Percentiles rank a stretch among this genome's conserved stretches.
These are phyloP conservation scores for Coemansia sp. DNA, from an alignment of 192 early-diverging fungal species.

Conservation along the genomic window DNA sequence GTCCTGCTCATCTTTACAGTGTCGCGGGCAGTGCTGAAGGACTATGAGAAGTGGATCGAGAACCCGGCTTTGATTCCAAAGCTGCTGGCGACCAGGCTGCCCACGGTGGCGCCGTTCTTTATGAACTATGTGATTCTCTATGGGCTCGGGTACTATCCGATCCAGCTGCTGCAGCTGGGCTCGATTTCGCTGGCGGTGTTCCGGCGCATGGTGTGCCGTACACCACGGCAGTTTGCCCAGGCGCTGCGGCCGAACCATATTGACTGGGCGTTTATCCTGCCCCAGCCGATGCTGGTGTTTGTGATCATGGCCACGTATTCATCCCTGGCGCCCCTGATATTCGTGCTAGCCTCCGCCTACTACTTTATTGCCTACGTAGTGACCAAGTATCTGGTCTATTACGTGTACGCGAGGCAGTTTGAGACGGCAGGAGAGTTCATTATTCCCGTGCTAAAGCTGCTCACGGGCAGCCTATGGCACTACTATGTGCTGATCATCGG, in stretches of 20 bases:
- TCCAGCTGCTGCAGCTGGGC: constrained; percentile 63
- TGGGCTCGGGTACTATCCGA: constrained; percentile 59
- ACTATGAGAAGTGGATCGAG: constrained; percentile 62
- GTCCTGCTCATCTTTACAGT: constrained; percentile 68
- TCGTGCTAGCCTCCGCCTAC: constrained; percentile 64
- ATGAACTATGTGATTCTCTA: constrained; percentile 70
- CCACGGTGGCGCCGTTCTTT: constrained; percentile 71
- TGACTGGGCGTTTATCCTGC: constrained; percentile 62
- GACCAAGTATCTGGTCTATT: constrained; percentile 70
- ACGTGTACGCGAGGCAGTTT: constrained; percentile 69
- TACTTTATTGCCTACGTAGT: constrained; percentile 59
- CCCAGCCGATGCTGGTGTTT: constrained; percentile 65
- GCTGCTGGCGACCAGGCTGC: constrained; percentile 61
- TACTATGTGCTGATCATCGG: constrained; percentile 47
- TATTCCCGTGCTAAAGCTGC: constrained; percentile 37
- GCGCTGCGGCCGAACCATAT: constrained; percentile 58
- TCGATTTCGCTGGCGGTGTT: constrained; percentile 53
- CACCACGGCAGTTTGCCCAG: constrained; percentile 73
- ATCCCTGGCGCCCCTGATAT: constrained; percentile 61
- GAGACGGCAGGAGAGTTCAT: constrained; percentile 59
- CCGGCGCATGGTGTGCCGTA: constrained; percentile 59
- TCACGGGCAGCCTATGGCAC: constrained; percentile 42
- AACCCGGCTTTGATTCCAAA: constrained; percentile 59
- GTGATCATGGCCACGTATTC: constrained; percentile 72
- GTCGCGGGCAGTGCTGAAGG: constrained; percentile 57